Evolutionary conservation across 2,329 filamentous ascomycete genomes (phyloP), one percentile per base, ranked within the genome.

Genomic region (Xylaria sp.): DNA sequence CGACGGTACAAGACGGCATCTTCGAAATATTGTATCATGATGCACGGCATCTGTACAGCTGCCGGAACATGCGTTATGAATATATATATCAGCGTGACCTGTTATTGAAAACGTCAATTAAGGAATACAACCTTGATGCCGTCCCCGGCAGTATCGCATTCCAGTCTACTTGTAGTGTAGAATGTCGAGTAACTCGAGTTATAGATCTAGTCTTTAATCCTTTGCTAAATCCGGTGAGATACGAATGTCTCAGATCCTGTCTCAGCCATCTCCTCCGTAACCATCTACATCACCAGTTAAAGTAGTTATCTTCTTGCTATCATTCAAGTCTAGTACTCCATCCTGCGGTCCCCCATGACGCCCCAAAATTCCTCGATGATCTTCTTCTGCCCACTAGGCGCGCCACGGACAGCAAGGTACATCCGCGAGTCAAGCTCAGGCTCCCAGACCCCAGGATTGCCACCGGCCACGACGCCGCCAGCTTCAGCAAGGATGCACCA

Each of bases 401-500:
- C 89, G 0, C 86, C 88, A 51, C 90, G 82, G 37, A 92, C 85
- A 5, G 89, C 90, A 52, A 92, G 81, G 76, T 91, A 92, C 70
- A 87, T 84, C 62, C 90, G 82, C 67, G 82, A 83, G 74, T 91
- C 89, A 63, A 92, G 78, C 63, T 81, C 81, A 1, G 86, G 83
- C n/a, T 88, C 80, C 92, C 92, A 94, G 65, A 87, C 86, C 0
- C 91, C 92, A 0, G 91, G 89, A 78, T 94, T 94, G 4, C 89
- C 91, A 77, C 91, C 86, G 8, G 87, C 91, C 83, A 95, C 88
- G 61, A 88, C 83, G 0, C 92, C 92, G 0, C 92, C 93, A 0
- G 92, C 91, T 82, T 95, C 92, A 37, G 83, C 82, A 32, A 95
- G 82, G 69, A 95, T 90, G 67, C 90, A 89, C 92, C 92, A 94